Base-by-base conservation (phyloP, 768 basidiomycete species). In the Boletus rubroflammeus region DNA sequence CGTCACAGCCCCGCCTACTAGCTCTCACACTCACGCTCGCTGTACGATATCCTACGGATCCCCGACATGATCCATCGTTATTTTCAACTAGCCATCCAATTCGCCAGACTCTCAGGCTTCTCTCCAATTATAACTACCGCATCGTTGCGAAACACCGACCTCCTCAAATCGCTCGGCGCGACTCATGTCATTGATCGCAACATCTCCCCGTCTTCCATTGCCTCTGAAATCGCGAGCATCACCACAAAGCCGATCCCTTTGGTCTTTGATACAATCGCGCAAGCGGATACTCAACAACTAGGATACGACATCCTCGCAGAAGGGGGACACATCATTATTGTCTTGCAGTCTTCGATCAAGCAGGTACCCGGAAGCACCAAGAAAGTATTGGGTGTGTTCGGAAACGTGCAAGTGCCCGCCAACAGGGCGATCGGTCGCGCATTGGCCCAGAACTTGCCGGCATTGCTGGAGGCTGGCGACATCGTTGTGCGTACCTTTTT, bases 71-170 rank as follows among this genome's bases (percentile, higher is more conserved):
- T 40, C 17, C 15, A 31, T 19, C 29, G 7, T 26, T 28, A 15
- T 38, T 21, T 6, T 47, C 15, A 10, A 26, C 17, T 23, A 70
- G 72, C 56, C n/a, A 69, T 75, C 39, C 74, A 75, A 56, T 64
- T 74, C 13, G 65, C 72, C 6, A 61, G 40, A 25, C 57, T 73
- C 26, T 73, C 72, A 5, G 72, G 68, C 3, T 72, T 74, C 42
- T 71, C 64, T 10, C 70, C 69, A 0, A 72, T 78, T 38, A 69
- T 76, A 39, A 68, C 74, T 14, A 78, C 77, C 0, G 70, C 77
- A 6, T 76, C 77, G 2, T 48, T 58, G 17, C 65, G 67, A 42
- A 73, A 76, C 53, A 50, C 63, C 0, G 65, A 56, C 10, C 63
- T 66, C 29, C 64, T 76, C 11, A 67, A 65, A 42, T 67, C 69